Percentiles rank a stretch among this genome's conserved stretches.
phyloP scores from a whole-genome alignment of 2,329 filamentous ascomycete species.

The Lasiodiplodia citricola region DNA sequence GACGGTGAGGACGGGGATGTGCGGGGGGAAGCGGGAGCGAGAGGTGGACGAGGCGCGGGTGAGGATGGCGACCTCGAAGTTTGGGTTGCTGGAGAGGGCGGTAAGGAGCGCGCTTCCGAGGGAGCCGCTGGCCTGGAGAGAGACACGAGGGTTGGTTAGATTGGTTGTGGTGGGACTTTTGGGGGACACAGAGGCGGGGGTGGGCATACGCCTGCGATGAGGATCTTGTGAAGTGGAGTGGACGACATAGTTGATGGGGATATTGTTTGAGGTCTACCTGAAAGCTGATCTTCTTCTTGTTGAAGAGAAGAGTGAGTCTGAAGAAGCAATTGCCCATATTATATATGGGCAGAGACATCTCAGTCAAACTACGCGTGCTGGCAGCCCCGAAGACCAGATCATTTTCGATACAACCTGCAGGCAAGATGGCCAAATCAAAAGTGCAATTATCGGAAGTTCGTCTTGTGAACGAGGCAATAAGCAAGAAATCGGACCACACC shows the following conservation, averaged over 20 bases:
- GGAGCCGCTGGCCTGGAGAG: slow-evolving; percentile 31
- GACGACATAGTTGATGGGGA: neutral
- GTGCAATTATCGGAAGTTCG: neutral
- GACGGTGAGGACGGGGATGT: slow-evolving; percentile 36
- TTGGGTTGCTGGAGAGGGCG: slow-evolving; percentile 41
- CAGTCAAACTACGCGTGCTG: neutral
- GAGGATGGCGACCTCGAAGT: slow-evolving; percentile 42
- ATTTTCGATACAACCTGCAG: neutral
- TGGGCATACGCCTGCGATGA: neutral
- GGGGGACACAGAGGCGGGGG: neutral
- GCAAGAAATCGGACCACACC: neutral
- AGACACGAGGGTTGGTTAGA: too few species aligned
- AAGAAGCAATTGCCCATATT: too few species aligned
- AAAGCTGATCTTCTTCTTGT: neutral
- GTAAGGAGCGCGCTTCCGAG: slow-evolving; percentile 36
- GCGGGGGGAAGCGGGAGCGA: slow-evolving; percentile 29
- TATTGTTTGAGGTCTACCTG: neutral
- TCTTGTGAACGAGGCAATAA: neutral
- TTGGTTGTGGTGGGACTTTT: neutral
- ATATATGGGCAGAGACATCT: neutral
- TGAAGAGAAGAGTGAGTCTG: too few species aligned
- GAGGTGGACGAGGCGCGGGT: slow-evolving; percentile 34
- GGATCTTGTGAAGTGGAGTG: neutral
- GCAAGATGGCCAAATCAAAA: neutral
- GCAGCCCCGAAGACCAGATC: neutral